Evolutionary conservation across 164 flowering plant genomes (phyloP).

Genomic region (Echeveria elegans): DNA sequence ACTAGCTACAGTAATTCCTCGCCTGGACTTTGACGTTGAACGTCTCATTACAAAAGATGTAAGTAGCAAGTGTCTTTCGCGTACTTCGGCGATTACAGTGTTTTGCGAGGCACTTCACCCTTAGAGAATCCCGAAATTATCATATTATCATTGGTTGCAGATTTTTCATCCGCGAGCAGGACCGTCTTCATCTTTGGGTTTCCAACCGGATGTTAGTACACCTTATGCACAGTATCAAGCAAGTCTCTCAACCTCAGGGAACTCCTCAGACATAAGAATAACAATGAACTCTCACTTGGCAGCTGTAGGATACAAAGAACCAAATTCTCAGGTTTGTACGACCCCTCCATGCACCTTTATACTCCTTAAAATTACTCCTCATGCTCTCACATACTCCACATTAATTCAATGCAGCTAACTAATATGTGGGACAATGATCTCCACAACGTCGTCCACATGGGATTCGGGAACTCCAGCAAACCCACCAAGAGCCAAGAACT

Average conservation of each 20-base stretch:
- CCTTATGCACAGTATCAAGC: conserved; percentile 38
- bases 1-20: conserved; percentile 85
- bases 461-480: conserved; percentile 25
- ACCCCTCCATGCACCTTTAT: neutral
- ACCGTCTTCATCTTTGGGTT: conserved; percentile 49
- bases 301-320: conserved; percentile 48
- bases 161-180: conserved; percentile 51
- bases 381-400: too few relatives aligned
- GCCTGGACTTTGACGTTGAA: conserved; percentile 68
- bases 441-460: conserved; percentile 67
- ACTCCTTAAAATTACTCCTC: neutral
- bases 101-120: too few relatives aligned
- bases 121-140: neutral
- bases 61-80: conserved; percentile 26
- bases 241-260: conserved; percentile 35
- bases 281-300: conserved; percentile 41
- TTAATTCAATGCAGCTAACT: conserved; percentile 31
- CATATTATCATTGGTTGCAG: conserved; percentile 16
- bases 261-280: conserved; percentile 37
- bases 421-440: conserved; percentile 81
- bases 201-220: conserved; percentile 39
- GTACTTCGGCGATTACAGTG: neutral
- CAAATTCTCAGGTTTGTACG: conserved; percentile 40
- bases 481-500: conserved; percentile 38
- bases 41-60: conserved; percentile 80